Percentiles rank a stretch among this genome's conserved stretches.
These are phyloP conservation scores for Yamadazyma kanchanaburiensis DNA, from an alignment of 1,139 yeast genomes.

Conservation along the genomic window DNA sequence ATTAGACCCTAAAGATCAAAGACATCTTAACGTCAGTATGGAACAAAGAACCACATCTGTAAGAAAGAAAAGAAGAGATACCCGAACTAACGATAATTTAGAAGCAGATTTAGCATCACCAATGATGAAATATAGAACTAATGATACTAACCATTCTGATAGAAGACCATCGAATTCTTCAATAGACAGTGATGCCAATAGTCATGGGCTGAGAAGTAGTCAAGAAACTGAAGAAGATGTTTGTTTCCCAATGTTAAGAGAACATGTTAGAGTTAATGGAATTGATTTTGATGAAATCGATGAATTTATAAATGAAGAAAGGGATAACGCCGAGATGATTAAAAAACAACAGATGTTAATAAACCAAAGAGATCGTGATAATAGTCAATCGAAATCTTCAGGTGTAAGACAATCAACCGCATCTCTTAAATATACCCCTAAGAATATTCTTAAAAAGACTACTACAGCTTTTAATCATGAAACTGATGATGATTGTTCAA, in stretches of 20 bases:
- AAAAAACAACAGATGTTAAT: slow-evolving; percentile 29
- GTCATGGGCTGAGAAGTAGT: slow-evolving; percentile 69
- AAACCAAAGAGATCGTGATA: slow-evolving; percentile 18
- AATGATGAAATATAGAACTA: slow-evolving; percentile 29
- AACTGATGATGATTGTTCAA: slow-evolving; percentile 7
- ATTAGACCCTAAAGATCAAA: slow-evolving; percentile 15
- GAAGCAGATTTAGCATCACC: slow-evolving; percentile 31
- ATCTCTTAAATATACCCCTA: slow-evolving; percentile 62
- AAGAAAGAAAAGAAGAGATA: slow-evolving; percentile 12
- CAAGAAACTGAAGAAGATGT: slow-evolving; percentile 96
- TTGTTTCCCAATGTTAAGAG: slow-evolving; percentile 89
- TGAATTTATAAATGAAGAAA: slow-evolving; percentile 61
- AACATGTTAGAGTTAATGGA: slow-evolving; percentile 65
- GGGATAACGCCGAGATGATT: slow-evolving; percentile 24
- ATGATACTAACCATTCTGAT: slow-evolving; percentile 25
- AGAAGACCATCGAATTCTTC: slow-evolving; percentile 36
- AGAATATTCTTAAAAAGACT: slow-evolving; percentile 27
- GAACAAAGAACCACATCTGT: slow-evolving; percentile 6
- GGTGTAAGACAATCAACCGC: slow-evolving; percentile 29
- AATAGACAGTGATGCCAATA: slow-evolving; percentile 62
- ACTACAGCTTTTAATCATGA: slow-evolving; percentile 8
- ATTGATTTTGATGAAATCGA: slow-evolving; percentile 79
- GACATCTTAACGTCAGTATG: slow-evolving; percentile 10
- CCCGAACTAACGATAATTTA: slow-evolving; percentile 17
- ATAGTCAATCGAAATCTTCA: slow-evolving; percentile 11